Percentiles rank a stretch among this genome's conserved stretches.
These are phyloP conservation scores for Pseudoturritis turrita DNA, from an alignment of 345 rosid species.

Conservation along the genomic window DNA sequence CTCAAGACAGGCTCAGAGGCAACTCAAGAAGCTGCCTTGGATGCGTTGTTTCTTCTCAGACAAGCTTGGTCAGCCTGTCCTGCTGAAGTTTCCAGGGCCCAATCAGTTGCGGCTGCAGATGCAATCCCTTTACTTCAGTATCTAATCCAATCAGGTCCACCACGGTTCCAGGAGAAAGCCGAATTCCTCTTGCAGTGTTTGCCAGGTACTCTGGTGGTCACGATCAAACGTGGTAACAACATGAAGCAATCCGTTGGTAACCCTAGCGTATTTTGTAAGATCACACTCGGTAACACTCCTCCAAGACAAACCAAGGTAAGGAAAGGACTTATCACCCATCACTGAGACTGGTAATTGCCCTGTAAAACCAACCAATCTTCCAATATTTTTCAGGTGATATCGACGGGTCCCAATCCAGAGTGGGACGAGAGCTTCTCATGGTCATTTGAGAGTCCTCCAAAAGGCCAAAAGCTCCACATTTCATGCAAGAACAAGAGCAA, in stretches of 20 bases:
- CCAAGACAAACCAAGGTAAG: slow-evolving; percentile 83
- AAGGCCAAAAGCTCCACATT: slow-evolving; percentile 96
- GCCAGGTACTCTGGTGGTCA: slow-evolving; percentile 92
- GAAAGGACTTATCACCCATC: not conserved
- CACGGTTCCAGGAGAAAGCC: slow-evolving; percentile 98
- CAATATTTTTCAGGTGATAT: slow-evolving; percentile 50
- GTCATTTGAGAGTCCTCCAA: slow-evolving; percentile 98
- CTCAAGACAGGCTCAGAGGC: slow-evolving; percentile 98
- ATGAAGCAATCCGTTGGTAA: slow-evolving; percentile 99
- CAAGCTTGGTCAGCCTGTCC: slow-evolving; percentile 99
- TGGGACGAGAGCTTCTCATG: slow-evolving; percentile 99
- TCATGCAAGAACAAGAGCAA: slow-evolving; percentile 99
- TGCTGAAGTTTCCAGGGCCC: slow-evolving; percentile 93
- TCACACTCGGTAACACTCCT: slow-evolving; percentile 83
- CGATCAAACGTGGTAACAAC: slow-evolving; percentile 92
- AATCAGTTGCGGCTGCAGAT: slow-evolving; percentile 96
- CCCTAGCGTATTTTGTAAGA: slow-evolving; percentile 93
- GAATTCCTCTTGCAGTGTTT: slow-evolving; percentile 94
- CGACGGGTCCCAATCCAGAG: slow-evolving; percentile 96
- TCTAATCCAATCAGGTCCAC: slow-evolving; percentile 99
- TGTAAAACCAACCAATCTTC: not conserved
- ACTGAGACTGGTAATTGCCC: not conserved
- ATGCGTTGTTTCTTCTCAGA: slow-evolving; percentile 88
- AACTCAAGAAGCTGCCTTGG: slow-evolving; percentile 97
- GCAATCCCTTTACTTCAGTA: slow-evolving; percentile 95